Conservation (phyloP, 1,139 yeast genomes). For the Geotrichum cucujoidarum region DNA sequence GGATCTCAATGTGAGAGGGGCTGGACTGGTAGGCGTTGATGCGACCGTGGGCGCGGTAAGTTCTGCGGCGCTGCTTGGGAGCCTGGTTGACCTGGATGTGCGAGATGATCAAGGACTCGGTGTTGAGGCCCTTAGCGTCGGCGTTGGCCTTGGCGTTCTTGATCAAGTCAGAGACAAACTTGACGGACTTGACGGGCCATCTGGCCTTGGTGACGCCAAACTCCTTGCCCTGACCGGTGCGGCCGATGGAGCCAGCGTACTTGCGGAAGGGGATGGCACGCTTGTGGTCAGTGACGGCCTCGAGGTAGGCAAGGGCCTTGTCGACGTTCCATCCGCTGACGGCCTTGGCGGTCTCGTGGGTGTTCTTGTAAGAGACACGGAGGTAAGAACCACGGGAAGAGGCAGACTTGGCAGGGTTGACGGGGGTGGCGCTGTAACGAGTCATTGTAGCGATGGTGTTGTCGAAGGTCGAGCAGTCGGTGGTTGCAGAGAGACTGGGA, state of each 20-base stretch:
- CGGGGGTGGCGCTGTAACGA: conserved; percentile 98
- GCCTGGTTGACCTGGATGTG: conserved; percentile 99
- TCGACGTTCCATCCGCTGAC: conserved; percentile 95
- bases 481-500: conserved; percentile 8
- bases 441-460: conserved; percentile 44
- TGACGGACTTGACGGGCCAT: conserved; percentile 99
- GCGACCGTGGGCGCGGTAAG: conserved; percentile 99
- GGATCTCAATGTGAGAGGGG: conserved; percentile 98
- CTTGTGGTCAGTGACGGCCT: conserved; percentile 94
- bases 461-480: conserved; percentile 1
- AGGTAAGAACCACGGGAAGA: conserved; percentile 99
- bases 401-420: conserved; percentile 99
- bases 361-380: conserved; percentile 99
- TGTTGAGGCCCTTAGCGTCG: conserved; percentile 97
- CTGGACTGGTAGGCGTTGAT: conserved; percentile 97
- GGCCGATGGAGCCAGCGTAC: conserved; percentile 93
- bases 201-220: conserved; percentile 99
- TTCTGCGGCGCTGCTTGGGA: conserved; percentile 99
- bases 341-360: conserved; percentile 99
- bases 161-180: conserved; percentile 89
- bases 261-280: conserved; percentile 99
- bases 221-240: conserved; percentile 99
- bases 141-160: conserved; percentile 99
- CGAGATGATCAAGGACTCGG: conserved; percentile 85
- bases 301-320: conserved; percentile 94